A percentile compares a stretch with the other conserved stretches of the same genome.
phyloP scores from a whole-genome alignment of 2,329 filamentous ascomycete species.

The Aspergillus sp. region DNA sequence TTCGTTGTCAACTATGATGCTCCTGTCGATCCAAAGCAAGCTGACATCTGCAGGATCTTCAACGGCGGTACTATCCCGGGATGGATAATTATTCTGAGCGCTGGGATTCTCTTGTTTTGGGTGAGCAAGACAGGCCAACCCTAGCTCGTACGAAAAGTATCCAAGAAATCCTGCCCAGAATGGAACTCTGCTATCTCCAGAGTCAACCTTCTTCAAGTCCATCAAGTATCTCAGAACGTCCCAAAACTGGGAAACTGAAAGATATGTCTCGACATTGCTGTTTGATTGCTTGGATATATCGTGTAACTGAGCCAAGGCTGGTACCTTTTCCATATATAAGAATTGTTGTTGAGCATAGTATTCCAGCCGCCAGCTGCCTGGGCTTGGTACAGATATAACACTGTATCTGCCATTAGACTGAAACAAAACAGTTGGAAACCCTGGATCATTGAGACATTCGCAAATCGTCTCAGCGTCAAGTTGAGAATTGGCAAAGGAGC shows the following conservation, averaged over 20 bases:
- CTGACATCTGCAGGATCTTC: conserved; percentile 69
- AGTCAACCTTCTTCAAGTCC: conserved; percentile 43
- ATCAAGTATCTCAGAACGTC: conserved; percentile 44
- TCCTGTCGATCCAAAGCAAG: conserved; percentile 76
- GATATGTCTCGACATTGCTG: conserved; percentile 18
- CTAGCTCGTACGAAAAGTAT: conserved; percentile 83
- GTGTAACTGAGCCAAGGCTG: neutral
- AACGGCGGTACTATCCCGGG: neutral
- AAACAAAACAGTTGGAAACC: conserved; percentile 40
- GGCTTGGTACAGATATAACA: conserved; percentile 42
- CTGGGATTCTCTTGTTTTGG: conserved; percentile 44
- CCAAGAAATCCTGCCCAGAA: conserved; percentile 87
- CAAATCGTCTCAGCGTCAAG: conserved; percentile 39
- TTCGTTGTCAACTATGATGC: conserved; percentile 76
- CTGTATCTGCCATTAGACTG: conserved; percentile 51
- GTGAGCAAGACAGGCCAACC: conserved; percentile 62
- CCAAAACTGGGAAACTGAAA: conserved; percentile 38
- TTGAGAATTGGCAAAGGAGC: conserved; percentile 28
- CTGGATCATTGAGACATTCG: conserved; percentile 39
- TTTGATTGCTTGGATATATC: neutral
- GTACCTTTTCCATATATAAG: conserved; percentile 30
- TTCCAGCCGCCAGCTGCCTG: conserved; percentile 43
- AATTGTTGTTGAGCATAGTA: conserved; percentile 33
- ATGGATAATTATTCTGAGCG: conserved; percentile 10
- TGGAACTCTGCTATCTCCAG: conserved; percentile 47